phyloP scores from a whole-genome alignment of 2,329 filamentous ascomycete species.

The Ascochyta pisi region DNA sequence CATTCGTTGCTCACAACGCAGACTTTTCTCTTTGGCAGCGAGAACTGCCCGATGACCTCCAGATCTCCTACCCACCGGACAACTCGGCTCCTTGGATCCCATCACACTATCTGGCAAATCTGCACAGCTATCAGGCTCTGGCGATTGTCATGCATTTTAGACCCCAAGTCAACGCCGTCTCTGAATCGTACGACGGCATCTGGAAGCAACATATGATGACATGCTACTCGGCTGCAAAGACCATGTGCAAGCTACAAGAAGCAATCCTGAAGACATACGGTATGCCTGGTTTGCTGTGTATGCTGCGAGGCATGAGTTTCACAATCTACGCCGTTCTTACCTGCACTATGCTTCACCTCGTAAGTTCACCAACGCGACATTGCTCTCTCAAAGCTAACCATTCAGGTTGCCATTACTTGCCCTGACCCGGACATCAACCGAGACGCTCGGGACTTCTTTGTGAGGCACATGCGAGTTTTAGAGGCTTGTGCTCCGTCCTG shows the following conservation, averaged over 20 bases:
- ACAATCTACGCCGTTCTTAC: constrained; percentile 91
- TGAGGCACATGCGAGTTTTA: constrained; percentile 90
- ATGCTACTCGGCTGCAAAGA: constrained; percentile 84
- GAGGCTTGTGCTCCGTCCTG: constrained; percentile 83
- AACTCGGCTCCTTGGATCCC: constrained; percentile 83
- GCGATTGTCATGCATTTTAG: constrained; percentile 86
- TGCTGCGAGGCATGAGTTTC: constrained; percentile 94
- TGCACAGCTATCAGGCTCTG: constrained; percentile 88
- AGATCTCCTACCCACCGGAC: constrained; percentile 77
- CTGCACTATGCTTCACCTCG: constrained; percentile 90
- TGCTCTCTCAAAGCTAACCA: constrained; percentile 18
- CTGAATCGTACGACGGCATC: constrained; percentile 77
- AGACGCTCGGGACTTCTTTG: constrained; percentile 88
- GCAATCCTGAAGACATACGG: constrained; percentile 78
- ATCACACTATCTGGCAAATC: constrained; percentile 85
- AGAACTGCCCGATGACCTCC: constrained; percentile 79
- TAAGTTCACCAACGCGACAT: constrained; percentile 60
- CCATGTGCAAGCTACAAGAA: constrained; percentile 85
- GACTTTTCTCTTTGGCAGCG: constrained; percentile 77
- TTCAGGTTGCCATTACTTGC: constrained; percentile 86
- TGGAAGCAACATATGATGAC: constrained; percentile 91
- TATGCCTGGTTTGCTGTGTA: constrained; percentile 81
- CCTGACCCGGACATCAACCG: constrained; percentile 87
- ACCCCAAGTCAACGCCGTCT: constrained; percentile 77
- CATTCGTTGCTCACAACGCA: constrained; percentile 80